phyloP scores from a whole-genome alignment of 179 eudicot genomes.

The Beta macrorhiza region DNA sequence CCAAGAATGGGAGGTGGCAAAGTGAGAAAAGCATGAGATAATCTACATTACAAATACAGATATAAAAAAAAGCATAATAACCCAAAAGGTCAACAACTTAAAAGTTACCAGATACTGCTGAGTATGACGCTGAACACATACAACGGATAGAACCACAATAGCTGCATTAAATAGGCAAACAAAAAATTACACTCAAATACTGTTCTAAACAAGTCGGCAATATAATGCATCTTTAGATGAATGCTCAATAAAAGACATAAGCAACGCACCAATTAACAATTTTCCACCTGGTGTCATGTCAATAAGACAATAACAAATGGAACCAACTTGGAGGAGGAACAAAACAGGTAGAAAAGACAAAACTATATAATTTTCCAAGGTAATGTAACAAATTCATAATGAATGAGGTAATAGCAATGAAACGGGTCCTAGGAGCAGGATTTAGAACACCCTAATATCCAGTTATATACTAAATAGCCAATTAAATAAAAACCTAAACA shows the following conservation, averaged over 20 bases:
- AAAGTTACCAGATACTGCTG: constrained; percentile 73
- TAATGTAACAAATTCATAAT: background rate
- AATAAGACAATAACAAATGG: background rate
- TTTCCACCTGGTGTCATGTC: background rate
- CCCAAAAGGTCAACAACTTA: background rate
- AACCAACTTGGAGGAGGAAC: background rate
- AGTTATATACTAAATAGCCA: background rate
- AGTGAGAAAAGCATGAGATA: background rate
- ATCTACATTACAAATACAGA: background rate
- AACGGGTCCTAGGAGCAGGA: background rate
- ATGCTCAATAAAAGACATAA: background rate
- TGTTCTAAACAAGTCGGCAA: background rate
- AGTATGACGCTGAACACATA: constrained; percentile 82
- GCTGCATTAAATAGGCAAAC: constrained; percentile 46
- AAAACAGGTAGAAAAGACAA: background rate
- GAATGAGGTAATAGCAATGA: background rate
- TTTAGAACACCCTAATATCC: background rate
- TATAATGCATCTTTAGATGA: background rate
- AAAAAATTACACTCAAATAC: constrained; percentile 8
- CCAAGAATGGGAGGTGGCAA: too few species aligned
- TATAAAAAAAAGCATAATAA: background rate
- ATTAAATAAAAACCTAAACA: background rate
- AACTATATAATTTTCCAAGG: background rate
- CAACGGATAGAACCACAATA: constrained; percentile 88
- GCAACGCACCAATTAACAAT: constrained; percentile 1